Base-by-base conservation (phyloP, 169 alveolate species). In the Babesia caballi region DNA sequence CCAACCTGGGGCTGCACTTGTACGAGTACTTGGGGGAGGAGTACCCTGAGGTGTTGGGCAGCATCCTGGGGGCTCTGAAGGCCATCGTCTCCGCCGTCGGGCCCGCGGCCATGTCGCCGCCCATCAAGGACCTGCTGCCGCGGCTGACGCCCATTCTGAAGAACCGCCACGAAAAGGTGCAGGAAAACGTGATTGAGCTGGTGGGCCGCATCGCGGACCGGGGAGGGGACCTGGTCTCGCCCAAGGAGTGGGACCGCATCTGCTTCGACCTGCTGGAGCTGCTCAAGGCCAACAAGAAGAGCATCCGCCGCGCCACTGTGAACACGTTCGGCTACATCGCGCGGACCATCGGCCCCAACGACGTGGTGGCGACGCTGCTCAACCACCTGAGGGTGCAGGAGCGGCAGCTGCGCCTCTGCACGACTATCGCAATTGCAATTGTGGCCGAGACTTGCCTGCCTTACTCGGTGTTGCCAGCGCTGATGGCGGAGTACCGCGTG, bases 381-480 rank as follows among this genome's bases (percentile, higher is more conserved):
- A 96, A 96, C 88, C 95, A 96, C 92, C 80, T 94, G 69, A 90
- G 97, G 83, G 99, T 98, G 38, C 99, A 97, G 84, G 99, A 98
- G 89, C 91, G 99, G 49, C 98, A 98, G 91, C 92, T 97, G 82
- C 95, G 99, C 81, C 96, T 96, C 60, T 94, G 99, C 88, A 90
- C 99, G 23, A 96, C 98, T 32, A 98, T 95, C 32, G 99, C 99
- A 21, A 97, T 97, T 67, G 99, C 99, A n/a, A 97, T 98, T 40
- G 99, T 97, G 27, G 99, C 99, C 5, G 99, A 98, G 84, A 97
- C 99, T 8, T 98, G 99, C 69, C 97, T 98, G 49, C 99, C 99
- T 11, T 98, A 96, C 87, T 97, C 99, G 2, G 99, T 98, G 5
- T 90, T 98, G 25, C 99, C 99, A 0, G 99, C 99, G 23, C 80